Conservation (phyloP, 78 protist species). For the Dictyostelium purpureum region DNA sequence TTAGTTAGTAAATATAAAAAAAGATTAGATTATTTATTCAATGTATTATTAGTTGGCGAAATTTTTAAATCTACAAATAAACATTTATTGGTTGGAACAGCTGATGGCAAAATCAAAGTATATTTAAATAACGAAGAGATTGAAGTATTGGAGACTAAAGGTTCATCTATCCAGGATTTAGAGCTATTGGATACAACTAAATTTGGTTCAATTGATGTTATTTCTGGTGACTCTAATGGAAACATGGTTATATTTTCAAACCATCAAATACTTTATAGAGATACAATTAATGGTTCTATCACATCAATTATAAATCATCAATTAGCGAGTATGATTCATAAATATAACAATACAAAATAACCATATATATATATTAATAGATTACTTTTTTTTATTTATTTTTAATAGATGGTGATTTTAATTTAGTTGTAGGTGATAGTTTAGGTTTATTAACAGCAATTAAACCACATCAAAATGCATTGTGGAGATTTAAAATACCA, state of each 20-base stretch:
- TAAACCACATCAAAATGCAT: conserved; percentile 54
- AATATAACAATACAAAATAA: background rate
- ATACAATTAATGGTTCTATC: conserved; percentile 19
- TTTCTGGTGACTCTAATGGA: conserved; percentile 57
- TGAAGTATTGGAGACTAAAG: conserved; percentile 62
- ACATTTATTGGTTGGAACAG: conserved; percentile 53
- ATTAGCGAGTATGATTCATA: conserved; percentile 15
- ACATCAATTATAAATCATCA: conserved; percentile 39
- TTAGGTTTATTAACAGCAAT: conserved; percentile 31
- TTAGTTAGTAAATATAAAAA: conserved; percentile 11
- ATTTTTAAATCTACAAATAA: conserved; percentile 45
- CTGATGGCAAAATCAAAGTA: conserved; percentile 56
- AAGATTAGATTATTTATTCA: conserved; percentile 43
- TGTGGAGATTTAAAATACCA: conserved; percentile 57
- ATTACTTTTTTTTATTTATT: background rate
- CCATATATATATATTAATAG: background rate
- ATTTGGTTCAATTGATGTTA: conserved; percentile 55
- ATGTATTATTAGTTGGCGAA: conserved; percentile 55
- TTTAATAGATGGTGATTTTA: conserved; percentile 28
- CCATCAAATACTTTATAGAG: conserved; percentile 63
- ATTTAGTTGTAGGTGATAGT: conserved; percentile 56
- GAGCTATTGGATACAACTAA: conserved; percentile 39
- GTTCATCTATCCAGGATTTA: conserved; percentile 28
- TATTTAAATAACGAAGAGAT: conserved; percentile 19
- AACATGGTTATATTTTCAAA: conserved; percentile 62